These are phyloP conservation scores for Logfia minima DNA, from an alignment of 129 eudicot species.

Conservation along the genomic window DNA sequence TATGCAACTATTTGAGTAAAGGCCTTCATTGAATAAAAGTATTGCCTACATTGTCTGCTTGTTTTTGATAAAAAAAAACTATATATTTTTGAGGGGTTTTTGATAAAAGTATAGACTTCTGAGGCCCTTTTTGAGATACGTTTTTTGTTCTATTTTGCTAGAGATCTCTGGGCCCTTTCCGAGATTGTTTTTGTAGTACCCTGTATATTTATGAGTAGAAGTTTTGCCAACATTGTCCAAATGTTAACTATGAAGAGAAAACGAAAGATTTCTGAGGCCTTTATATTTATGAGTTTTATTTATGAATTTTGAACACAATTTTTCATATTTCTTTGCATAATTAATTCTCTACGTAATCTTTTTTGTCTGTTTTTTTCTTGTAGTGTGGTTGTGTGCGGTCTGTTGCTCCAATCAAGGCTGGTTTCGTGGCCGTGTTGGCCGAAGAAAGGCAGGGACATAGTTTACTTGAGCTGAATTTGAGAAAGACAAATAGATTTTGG, in stretches of 20 bases:
- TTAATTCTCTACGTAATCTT: background rate
- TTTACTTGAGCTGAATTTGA: background rate
- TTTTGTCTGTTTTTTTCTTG: background rate
- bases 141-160: background rate
- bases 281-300: background rate
- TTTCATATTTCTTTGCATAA: background rate
- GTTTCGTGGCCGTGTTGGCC: constrained; percentile 30
- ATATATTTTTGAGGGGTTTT: too few species aligned
- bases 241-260: constrained; percentile 10
- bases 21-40: background rate
- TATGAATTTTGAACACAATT: background rate
- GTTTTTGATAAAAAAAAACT: background rate
- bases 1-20: background rate
- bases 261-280: constrained; percentile 27
- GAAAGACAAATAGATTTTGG: background rate
- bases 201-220: background rate
- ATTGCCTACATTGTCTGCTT: background rate
- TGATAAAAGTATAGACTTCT: too few species aligned
- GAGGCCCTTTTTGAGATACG: constrained; percentile 7
- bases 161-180: background rate
- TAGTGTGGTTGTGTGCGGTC: constrained; percentile 28
- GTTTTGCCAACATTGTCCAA: constrained; percentile 39
- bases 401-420: constrained; percentile 29
- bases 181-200: background rate
- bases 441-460: constrained; percentile 22